Percentiles rank a stretch among this genome's conserved stretches.
phyloP scores from a whole-genome alignment of 768 basidiomycete species.

The Leccinum subgranulosum region DNA sequence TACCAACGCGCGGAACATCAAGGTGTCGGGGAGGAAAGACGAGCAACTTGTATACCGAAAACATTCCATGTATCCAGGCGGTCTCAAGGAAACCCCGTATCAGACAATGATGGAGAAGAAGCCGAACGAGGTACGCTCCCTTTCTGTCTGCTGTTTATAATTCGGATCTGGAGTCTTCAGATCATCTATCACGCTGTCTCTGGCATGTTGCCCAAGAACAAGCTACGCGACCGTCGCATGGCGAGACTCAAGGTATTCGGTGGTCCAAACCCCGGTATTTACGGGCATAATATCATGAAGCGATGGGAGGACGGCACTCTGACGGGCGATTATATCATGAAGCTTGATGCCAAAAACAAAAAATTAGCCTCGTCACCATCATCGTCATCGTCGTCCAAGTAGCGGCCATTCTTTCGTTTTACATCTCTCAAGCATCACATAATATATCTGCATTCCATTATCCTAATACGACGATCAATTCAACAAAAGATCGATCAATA shows the following conservation, averaged over 20 bases:
- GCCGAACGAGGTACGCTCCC: conserved; percentile 77
- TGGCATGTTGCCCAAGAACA: conserved; percentile 99
- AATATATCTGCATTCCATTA: conserved; percentile 7
- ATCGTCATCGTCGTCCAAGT: conserved; percentile 9
- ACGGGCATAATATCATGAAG: conserved; percentile 72
- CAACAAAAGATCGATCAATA: neutral
- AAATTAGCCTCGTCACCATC: neutral
- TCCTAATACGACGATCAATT: neutral
- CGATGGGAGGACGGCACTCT: conserved; percentile 84
- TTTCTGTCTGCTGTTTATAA: neutral
- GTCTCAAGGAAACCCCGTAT: conserved; percentile 88
- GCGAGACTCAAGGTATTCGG: conserved; percentile 89
- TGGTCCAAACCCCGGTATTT: conserved; percentile 70
- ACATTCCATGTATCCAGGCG: conserved; percentile 91
- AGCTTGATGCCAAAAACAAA: conserved; percentile 23
- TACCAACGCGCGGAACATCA: conserved; percentile 79
- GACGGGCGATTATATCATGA: conserved; percentile 36
- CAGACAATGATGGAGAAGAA: conserved; percentile 77
- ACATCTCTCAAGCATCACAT: neutral
- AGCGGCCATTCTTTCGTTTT: conserved; percentile 1
- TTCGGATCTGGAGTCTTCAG: conserved; percentile 39
- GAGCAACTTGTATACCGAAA: conserved; percentile 85
- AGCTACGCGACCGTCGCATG: conserved; percentile 82
- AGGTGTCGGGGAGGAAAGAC: conserved; percentile 86
- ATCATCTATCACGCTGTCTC: conserved; percentile 95